Evolutionary conservation across 2,329 filamentous ascomycete genomes (phyloP), one percentile per base, ranked within the genome.

Genomic region (Fusarium tuaranense): DNA sequence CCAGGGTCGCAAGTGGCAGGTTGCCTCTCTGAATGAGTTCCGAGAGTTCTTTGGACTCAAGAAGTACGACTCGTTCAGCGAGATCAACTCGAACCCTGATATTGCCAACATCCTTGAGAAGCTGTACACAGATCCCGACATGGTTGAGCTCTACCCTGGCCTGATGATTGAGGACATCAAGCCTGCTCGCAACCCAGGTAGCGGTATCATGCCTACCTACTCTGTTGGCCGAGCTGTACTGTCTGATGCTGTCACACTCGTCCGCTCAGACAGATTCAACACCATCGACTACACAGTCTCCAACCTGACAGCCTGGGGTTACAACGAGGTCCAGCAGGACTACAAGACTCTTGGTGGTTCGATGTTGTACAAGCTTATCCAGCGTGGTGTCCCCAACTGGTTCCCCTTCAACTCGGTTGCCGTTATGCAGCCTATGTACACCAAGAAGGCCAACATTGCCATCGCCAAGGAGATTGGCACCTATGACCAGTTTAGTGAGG

Each of bases 111-210:
- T 86, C 9, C 84, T 93, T 5, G 87, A 89, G 69, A 85, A 89
- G 73, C 82, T 93, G 14, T 93, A 93, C 80, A 86, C 88, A 25
- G 86, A 91, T 58, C 90, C 91, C 0, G 91, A 93, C 73, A 89
- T 88, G 79, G 90, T 94, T 14, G 92, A 94, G 78, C 84, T 94
- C 7, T 94, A 94, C 77, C 92, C 92, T 0, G 92, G 92, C 12
- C 82, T 94, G 2, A 88, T 93, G 70, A 84, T 88, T n/a, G 90
- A 92, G 78, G 86, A 90, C 63, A 83, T 84, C 34, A 91, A 91
- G 78, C 83, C 85, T 1, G 82, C 84, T 1, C 86, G 87, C 67
- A 81, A 84, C 51, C 85, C 89, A 1, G 89, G 89, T 85, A 70
- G 70, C 25, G 76, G 76, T 4, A 77, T 78, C 41, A 76, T 73